Percentiles rank a stretch among this genome's conserved stretches.
Conservation (phyloP, 192 early-diverging fungal species). For the Linnemannia exigua region DNA sequence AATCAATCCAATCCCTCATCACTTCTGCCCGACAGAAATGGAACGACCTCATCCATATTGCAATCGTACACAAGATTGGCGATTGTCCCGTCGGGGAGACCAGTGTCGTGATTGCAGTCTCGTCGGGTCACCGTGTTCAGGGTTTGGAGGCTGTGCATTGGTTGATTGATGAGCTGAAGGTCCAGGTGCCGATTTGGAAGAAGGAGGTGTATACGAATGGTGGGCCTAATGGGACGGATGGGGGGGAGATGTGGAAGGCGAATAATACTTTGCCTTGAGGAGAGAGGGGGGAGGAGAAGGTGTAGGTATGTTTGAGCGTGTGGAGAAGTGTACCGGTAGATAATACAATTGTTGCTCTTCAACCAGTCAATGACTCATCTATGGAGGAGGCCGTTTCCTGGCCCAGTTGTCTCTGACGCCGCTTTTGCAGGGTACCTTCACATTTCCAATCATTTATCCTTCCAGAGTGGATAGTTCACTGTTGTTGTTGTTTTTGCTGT, state of each 20-base stretch:
- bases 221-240: constrained; percentile 53
- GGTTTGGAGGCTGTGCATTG: constrained; percentile 82
- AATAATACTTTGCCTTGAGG: constrained; percentile 57
- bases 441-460: no score
- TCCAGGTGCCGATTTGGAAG: constrained; percentile 93
- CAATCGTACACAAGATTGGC: constrained; percentile 86
- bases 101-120: constrained; percentile 86
- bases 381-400: no score
- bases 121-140: constrained; percentile 83
- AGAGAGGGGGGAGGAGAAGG: not conserved
- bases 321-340: not conserved
- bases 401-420: no score
- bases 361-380: no score
- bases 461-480: no score
- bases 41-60: constrained; percentile 72
- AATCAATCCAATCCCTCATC: constrained; percentile 75
- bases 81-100: constrained; percentile 84
- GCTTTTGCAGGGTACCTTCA: no score
- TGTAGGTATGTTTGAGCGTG: no score
- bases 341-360: no score
- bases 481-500: no score
- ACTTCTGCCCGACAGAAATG: constrained; percentile 74
- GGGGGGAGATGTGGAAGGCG: constrained; percentile 73
- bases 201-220: constrained; percentile 91
- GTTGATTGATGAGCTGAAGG: constrained; percentile 94